Base-by-base conservation (phyloP, 108 stramenopile species). In the Nannochloropsis salina region DNA sequence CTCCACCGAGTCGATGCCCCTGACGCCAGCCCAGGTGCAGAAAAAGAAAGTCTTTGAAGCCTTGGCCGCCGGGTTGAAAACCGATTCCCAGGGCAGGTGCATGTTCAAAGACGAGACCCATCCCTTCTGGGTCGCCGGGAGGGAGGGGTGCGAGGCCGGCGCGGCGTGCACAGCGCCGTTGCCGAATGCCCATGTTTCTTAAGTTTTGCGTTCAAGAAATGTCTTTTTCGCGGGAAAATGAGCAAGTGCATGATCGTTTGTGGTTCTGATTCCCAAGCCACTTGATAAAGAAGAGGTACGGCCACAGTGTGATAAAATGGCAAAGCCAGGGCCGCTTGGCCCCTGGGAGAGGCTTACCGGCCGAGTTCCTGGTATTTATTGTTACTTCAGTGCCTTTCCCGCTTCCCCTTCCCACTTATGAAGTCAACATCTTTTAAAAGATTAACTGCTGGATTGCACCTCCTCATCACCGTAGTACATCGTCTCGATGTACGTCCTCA, bases 41-140 rank as follows among this genome's bases (percentile, higher is more conserved):
- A 99, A 99, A 96, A 97, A 98, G 90, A 99, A 99, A 90, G 86
- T 96, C 15, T 95, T 95, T 84, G 90, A 92, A 80, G 91, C 91
- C 42, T 93, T 94, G 80, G 86, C 93, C 86, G 93, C 92, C 18
- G 94, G 94, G 10, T 92, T 98, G 93, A 93, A 92, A 79, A 95
- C 95, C 21, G 94, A 93, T 81, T 93, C 92, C 43, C 90, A 92
- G 44, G 94, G 95, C 11, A 45, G 42, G 82, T 31, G 40, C 31
- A 40, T 41, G 3, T 81, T 31, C 31, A 74, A 74, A n/a, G 61
- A 6, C 6, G 61, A 4, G 61, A 74, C 6, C 61, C 61, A 74
- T 74, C 61, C 61, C 20, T 74, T 74, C n/a, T 74, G 61, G 61
- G 61, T 74, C 20, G 31, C 31, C 31, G 61, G 61, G 61, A n/a